These are phyloP conservation scores for Glycine latifolia DNA, from an alignment of 306 rosid genomes.

Conservation along the genomic window DNA sequence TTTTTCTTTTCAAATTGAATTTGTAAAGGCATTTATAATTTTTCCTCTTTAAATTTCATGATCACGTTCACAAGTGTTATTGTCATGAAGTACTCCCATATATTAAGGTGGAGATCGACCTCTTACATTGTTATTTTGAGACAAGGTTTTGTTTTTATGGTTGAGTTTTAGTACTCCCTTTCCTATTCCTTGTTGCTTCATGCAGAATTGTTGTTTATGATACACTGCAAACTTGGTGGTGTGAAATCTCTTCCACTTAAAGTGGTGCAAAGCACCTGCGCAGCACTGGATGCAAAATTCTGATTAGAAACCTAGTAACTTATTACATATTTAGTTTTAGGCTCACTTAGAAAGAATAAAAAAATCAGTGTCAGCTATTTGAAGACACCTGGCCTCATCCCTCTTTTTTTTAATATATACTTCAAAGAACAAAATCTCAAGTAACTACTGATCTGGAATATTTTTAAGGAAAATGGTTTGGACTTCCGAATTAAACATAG, in stretches of 20 bases:
- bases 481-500: background rate
- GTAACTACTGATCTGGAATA: too few relatives aligned
- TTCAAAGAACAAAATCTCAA: too few relatives aligned
- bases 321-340: background rate
- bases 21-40: background rate
- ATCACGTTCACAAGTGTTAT: background rate
- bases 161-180: background rate
- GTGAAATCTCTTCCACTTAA: constrained; percentile 1
- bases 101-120: constrained; percentile 18
- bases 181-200: constrained; percentile 18
- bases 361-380: too few relatives aligned
- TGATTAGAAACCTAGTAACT: constrained; percentile 11
- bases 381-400: too few relatives aligned
- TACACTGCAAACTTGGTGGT: too few relatives aligned
- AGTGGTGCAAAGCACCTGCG: constrained; percentile 3
- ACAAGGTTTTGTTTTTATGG: background rate
- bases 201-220: background rate
- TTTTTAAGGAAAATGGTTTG: background rate
- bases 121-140: constrained; percentile 18
- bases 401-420: too few relatives aligned
- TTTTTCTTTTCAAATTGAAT: too few relatives aligned
- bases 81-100: background rate
- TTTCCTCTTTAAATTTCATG: background rate
- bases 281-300: background rate
- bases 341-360: too few relatives aligned